Evolutionary conservation across 305 asterid species (phyloP).

Genomic region (Striga hermonthica): DNA sequence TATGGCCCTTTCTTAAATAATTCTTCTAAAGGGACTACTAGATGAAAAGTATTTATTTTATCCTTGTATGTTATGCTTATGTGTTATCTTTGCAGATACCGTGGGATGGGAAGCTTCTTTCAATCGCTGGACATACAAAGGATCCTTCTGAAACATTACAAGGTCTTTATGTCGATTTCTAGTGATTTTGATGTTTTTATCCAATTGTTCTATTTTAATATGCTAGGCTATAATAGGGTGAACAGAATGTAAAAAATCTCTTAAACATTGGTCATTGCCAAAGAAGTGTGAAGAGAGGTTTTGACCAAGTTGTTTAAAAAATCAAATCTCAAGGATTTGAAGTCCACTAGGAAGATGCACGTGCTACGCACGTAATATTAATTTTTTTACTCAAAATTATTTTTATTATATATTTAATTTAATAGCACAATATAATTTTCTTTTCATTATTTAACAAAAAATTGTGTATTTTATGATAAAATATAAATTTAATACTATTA

Average conservation of each 20-base stretch:
- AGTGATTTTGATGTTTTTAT: constrained; percentile 6
- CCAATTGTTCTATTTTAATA: constrained; percentile 8
- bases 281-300: constrained; percentile 25
- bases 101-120: constrained; percentile 93
- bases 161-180: constrained; percentile 48
- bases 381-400: no score
- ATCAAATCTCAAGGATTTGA: background rate
- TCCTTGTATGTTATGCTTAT: constrained; percentile 29
- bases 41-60: constrained; percentile 7
- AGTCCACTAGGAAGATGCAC: no score
- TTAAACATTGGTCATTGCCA: constrained; percentile 26
- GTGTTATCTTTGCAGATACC: constrained; percentile 56
- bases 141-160: constrained; percentile 79
- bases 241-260: background rate
- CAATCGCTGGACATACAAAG: constrained; percentile 90
- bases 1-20: constrained; percentile 25
- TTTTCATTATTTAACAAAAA: no score
- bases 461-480: no score
- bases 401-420: no score
- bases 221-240: constrained; percentile 13
- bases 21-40: constrained; percentile 16
- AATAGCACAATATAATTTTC: no score
- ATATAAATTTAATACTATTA: no score
- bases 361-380: no score
- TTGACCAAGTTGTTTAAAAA: background rate